These are phyloP conservation scores for Macrolepiota fuliginosa DNA, from an alignment of 768 basidiomycete species.

Conservation along the genomic window DNA sequence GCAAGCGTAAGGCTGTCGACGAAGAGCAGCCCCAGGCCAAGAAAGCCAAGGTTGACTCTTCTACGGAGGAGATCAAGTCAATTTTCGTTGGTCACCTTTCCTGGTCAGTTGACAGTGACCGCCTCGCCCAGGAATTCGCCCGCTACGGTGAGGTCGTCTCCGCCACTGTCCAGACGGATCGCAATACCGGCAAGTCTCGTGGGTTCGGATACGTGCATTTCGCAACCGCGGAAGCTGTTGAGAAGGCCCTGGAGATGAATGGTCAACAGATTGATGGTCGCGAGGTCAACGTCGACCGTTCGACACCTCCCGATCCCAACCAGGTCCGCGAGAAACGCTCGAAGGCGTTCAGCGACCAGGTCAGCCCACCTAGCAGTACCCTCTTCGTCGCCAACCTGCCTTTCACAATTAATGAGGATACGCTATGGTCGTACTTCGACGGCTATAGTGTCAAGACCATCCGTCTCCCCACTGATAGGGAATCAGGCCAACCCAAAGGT, in stretches of 20 bases:
- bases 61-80: constrained; percentile 56
- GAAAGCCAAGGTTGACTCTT: constrained; percentile 71
- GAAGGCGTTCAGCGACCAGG: constrained; percentile 70
- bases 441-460: constrained; percentile 88
- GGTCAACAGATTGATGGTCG: constrained; percentile 94
- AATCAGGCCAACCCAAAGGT: constrained; percentile 88
- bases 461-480: constrained; percentile 89
- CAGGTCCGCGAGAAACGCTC: constrained; percentile 67
- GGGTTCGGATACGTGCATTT: constrained; percentile 87
- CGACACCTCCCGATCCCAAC: constrained; percentile 56
- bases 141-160: constrained; percentile 84
- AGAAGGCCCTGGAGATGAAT: constrained; percentile 77
- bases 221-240: constrained; percentile 63
- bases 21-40: constrained; percentile 61
- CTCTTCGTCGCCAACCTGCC: constrained; percentile 93
- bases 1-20: constrained; percentile 82
- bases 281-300: constrained; percentile 80
- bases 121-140: constrained; percentile 88
- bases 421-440: constrained; percentile 86
- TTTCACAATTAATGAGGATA: constrained; percentile 77
- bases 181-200: constrained; percentile 76
- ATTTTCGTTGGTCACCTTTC: constrained; percentile 93
- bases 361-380: constrained; percentile 63
- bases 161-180: constrained; percentile 87
- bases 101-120: constrained; percentile 97